Evolutionary conservation across 768 basidiomycete species (phyloP).

Genomic region (Tylopilus subfusipes): DNA sequence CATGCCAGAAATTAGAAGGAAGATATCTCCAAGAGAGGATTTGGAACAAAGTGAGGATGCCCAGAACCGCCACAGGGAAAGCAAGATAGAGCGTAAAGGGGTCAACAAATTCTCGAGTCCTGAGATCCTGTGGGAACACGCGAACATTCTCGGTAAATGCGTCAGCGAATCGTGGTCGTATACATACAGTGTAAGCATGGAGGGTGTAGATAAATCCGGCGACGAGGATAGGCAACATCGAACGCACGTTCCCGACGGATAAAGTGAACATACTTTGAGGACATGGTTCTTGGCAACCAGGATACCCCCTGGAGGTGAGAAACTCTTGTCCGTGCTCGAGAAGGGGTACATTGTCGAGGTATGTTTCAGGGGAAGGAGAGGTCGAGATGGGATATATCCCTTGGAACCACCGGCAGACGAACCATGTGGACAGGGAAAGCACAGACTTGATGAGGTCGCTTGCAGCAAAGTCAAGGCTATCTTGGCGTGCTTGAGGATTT

Average conservation of each 20-base stretch:
- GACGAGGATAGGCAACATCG: conserved; percentile 11
- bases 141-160: neutral
- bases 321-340: conserved; percentile 6
- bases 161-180: neutral
- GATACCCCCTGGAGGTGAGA: neutral
- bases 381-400: neutral
- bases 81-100: conserved; percentile 22
- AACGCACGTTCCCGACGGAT: conserved; percentile 11
- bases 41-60: conserved; percentile 19
- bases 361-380: conserved; percentile 2
- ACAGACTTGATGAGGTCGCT: conserved; percentile 19
- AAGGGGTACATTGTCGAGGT: conserved; percentile 4
- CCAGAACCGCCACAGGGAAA: conserved; percentile 21
- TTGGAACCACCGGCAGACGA: conserved; percentile 3
- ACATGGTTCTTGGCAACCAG: conserved; percentile 1
- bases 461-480: conserved; percentile 17
- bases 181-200: conserved; percentile 22
- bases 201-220: conserved; percentile 13
- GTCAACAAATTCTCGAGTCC: conserved; percentile 17
- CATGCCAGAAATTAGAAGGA: conserved; percentile 30
- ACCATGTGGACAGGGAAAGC: conserved; percentile 17
- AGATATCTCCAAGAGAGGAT: conserved; percentile 18
- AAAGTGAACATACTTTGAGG: neutral
- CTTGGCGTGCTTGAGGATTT: neutral
- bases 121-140: conserved; percentile 18